Conservation (phyloP, 2,329 filamentous ascomycete species). For the Colletotrichum karsti region DNA sequence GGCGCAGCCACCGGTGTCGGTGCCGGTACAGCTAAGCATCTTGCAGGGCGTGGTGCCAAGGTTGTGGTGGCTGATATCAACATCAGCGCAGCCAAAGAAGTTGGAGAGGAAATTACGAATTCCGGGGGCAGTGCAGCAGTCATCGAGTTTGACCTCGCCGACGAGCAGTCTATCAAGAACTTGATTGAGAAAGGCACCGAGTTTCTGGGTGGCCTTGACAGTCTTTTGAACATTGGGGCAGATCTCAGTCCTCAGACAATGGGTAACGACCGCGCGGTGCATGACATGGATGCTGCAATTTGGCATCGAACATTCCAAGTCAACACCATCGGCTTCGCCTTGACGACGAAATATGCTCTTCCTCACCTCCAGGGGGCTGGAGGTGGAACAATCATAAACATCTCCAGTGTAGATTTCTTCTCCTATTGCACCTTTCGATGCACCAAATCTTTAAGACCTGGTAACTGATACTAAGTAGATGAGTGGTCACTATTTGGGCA, state of each 20-base stretch:
- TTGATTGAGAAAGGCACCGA: neutral
- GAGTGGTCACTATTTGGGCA: constrained; percentile 10
- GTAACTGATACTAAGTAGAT: neutral
- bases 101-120: neutral
- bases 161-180: constrained; percentile 1
- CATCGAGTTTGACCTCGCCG: neutral
- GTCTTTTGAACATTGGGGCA: constrained; percentile 9
- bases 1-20: constrained; percentile 6
- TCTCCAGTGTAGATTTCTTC: neutral
- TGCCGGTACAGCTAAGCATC: constrained; percentile 4
- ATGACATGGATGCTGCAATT: neutral
- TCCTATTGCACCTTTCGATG: neutral
- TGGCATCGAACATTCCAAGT: constrained; percentile 10
- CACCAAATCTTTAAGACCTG: too few species aligned
- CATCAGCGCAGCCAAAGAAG: constrained; percentile 1
- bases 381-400: constrained; percentile 10
- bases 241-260: neutral
- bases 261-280: neutral
- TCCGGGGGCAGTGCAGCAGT: neutral
- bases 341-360: constrained; percentile 11
- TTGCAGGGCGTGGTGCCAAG: constrained; percentile 4
- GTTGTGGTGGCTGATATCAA: constrained; percentile 10
- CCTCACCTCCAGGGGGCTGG: neutral
- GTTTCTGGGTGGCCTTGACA: constrained; percentile 12
- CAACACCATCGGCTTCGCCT: constrained; percentile 6